Base-by-base conservation (phyloP, 495 filamentous ascomycete genomes). In the Lasiosphaeria ovina region DNA sequence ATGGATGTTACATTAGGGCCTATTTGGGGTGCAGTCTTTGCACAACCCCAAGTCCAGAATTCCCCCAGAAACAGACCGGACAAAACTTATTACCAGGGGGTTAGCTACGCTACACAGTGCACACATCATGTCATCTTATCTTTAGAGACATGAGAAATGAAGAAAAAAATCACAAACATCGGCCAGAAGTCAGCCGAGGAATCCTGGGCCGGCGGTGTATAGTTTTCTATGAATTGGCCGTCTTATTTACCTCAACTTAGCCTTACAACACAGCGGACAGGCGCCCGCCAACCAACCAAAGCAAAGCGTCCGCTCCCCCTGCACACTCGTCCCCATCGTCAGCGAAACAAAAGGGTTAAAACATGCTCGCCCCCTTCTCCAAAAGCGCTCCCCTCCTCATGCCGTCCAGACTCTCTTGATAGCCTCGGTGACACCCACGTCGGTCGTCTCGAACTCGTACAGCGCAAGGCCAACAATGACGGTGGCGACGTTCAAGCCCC, bases 401-500 rank as follows among this genome's bases (percentile, higher is more conserved):
- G 92, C 92, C 62, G 80, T 87, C 92, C 92, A 97, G 65, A 96
- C 79, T 63, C 89, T 83, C 82, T 88, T 91, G 61, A 95, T 79
- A 35, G 88, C 87, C 81, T 96, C 92, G 14, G 91, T 96, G 58
- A 98, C 69, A 55, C 94, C 94, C 44, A 98, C 92, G 68, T 98
- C 94, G 71, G 96, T 97, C n/a, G 94, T 98, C 86, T 98, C 93
- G 72, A 98, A 97, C 79, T 97, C 92, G 77, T 98, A 98, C 59
- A 97, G 81, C 52, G 93, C 93, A 64, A 96, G 79, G 33, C 88
- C 91, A 44, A 94, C 93, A 54, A 89, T 77, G 54, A 90, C 76
- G 40, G 95, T 96, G 64, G 84, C 86, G 55, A 79, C 81, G 67
- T 90, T 90, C 52, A 97, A 85, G 35, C 81, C 79, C 92, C 92